Percentiles rank a stretch among this genome's conserved stretches.
Conservation (phyloP, 305 asterid species). For the Solanum hybrid region DNA sequence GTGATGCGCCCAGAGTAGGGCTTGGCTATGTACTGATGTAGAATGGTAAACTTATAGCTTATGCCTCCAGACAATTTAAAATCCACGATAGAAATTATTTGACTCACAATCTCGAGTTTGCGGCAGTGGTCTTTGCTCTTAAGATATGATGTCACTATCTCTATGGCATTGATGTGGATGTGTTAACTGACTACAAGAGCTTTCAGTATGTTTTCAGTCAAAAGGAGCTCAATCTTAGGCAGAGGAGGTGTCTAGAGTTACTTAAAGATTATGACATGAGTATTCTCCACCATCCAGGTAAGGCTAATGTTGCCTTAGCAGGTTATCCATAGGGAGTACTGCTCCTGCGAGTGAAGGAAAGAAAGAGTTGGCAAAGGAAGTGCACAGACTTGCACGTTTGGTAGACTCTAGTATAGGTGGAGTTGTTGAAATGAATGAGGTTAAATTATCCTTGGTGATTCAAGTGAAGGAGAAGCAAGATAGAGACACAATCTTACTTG, state of each 20-base stretch:
- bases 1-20: not conserved
- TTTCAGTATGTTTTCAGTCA: not conserved
- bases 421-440: not conserved
- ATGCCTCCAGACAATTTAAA: not conserved
- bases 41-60: not conserved
- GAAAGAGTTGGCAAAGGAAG: not conserved
- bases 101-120: not conserved
- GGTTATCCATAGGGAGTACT: not conserved
- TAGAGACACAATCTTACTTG: no score
- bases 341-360: not conserved
- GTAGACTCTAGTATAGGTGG: not conserved
- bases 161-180: not conserved
- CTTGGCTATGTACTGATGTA: not conserved
- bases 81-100: not conserved
- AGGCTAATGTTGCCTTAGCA: not conserved
- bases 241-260: not conserved
- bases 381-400: not conserved
- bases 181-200: not conserved
- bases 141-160: not conserved
- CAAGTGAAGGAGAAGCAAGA: no score
- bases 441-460: no score
- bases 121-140: not conserved
- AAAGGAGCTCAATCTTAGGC: not conserved
- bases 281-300: no score
- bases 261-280: not conserved